Evolutionary conservation across 2,329 filamentous ascomycete genomes (phyloP), one percentile per base, ranked within the genome.

Genomic region (Anisogramma anomala): DNA sequence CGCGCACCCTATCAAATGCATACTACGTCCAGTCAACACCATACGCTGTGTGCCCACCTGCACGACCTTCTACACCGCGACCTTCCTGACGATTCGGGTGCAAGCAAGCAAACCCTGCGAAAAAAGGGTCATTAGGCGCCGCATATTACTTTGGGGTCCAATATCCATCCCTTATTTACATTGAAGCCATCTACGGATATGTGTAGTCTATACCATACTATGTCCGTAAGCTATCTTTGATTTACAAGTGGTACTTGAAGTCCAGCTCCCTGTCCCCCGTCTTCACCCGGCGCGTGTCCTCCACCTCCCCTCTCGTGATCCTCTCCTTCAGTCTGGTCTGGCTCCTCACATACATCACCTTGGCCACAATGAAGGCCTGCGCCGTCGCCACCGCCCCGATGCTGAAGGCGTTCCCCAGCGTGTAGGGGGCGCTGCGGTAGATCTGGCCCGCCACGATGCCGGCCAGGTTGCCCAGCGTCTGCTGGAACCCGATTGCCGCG

Each of bases 191-290:
- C n/a, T n/a, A n/a, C n/a, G n/a, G n/a, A n/a, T n/a, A n/a, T n/a
- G n/a, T n/a, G 10, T 5, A 11, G 10, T 27, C 10, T 27, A 11
- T 27, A 27, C 25, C n/a, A 27, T 10, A 11, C 25, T 27, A 25
- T 25, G 25, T 9, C 25, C 25, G 25, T 27, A 27, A 13, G 9
- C 4, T 27, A 11, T 27, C n/a, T n/a, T n/a, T n/a, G n/a, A n/a
- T n/a, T n/a, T 48, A 60, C 11, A 58, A 39, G 51, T 67, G 64
- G 49, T 70, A 72, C 31, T 58, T 61, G 45, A 71, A 72, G 39
- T 69, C 66, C 39, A 69, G 43, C 26, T 60, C 67, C 15, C 59
- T 51, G 47, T 71, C 68, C 2, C 68, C 68, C 0, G 64, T 67
- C 49, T 53, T 63, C 1, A 69, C 58, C 39, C 60, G 63, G 34